phyloP scores from a whole-genome alignment of 768 basidiomycete species.

The Kwoniella dejecticola region DNA sequence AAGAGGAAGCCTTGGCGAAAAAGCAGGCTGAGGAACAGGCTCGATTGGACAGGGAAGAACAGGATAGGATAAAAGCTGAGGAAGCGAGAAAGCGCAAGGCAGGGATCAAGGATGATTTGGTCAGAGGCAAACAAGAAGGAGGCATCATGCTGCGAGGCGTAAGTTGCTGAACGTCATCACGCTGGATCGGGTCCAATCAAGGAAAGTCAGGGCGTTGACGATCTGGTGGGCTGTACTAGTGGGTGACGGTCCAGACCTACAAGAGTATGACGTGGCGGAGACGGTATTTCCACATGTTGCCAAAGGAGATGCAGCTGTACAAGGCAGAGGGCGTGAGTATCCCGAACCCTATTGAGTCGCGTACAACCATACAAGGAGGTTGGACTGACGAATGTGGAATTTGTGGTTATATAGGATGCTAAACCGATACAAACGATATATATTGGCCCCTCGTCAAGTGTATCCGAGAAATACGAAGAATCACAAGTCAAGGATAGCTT shows the following conservation, averaged over 20 bases:
- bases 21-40: slow-evolving; percentile 13
- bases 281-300: slow-evolving; percentile 38
- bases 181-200: neutral
- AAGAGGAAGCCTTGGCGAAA: slow-evolving; percentile 19
- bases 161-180: too few species aligned
- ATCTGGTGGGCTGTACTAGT: slow-evolving; percentile 12
- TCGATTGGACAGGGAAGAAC: slow-evolving; percentile 12
- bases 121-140: slow-evolving; percentile 27
- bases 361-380: too few species aligned
- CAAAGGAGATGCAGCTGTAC: slow-evolving; percentile 36
- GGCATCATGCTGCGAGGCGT: slow-evolving; percentile 47
- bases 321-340: slow-evolving; percentile 41
- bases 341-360: neutral
- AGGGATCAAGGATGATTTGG: slow-evolving; percentile 19
- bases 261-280: slow-evolving; percentile 42
- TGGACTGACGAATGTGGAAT: too few species aligned
- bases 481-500: slow-evolving; percentile 49
- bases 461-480: slow-evolving; percentile 45
- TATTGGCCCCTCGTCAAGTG: slow-evolving; percentile 13
- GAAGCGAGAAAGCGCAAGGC: slow-evolving; percentile 22
- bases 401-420: slow-evolving; percentile 27
- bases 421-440: slow-evolving; percentile 40
- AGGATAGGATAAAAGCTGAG: slow-evolving; percentile 16
- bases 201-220: neutral
- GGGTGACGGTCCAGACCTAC: slow-evolving; percentile 46